Percentiles rank a stretch among this genome's conserved stretches.
phyloP scores from a whole-genome alignment of 352 stramenopile genomes.

The Halophytophthora polymorphica region DNA sequence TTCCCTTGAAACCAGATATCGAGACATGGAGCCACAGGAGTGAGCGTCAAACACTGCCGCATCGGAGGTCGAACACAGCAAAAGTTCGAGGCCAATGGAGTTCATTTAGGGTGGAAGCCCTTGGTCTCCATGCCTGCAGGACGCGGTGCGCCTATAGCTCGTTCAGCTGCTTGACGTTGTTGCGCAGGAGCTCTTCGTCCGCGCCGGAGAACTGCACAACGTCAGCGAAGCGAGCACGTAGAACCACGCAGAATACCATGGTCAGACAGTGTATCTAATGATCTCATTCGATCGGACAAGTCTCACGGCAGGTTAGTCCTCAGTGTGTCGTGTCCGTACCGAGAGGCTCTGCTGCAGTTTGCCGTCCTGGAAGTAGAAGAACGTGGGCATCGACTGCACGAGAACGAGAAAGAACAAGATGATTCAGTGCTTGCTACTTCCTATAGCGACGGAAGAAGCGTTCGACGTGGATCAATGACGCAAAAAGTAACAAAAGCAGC shows the following conservation, averaged over 20 bases:
- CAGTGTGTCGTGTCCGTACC: constrained; percentile 24
- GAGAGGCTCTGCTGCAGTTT: constrained; percentile 75
- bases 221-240: neutral
- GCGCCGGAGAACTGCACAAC: constrained; percentile 72
- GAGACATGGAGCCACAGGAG: too few species aligned
- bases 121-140: neutral
- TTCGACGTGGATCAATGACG: neutral
- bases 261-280: too few species aligned
- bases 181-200: constrained; percentile 68
- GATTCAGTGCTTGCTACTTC: neutral
- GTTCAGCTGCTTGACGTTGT: constrained; percentile 72
- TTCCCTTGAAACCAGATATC: too few species aligned
- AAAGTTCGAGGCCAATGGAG: neutral
- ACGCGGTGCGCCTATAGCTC: constrained; percentile 37
- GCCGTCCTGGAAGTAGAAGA: constrained; percentile 82
- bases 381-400: constrained; percentile 83
- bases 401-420: neutral
- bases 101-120: neutral
- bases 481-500: neutral
- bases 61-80: neutral
- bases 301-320: too few species aligned
- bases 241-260: constrained; percentile 4
- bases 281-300: too few species aligned
- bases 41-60: too few species aligned
- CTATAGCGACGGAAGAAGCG: neutral